phyloP scores from a whole-genome alignment of 2,329 filamentous ascomycete species.

The Paraconiothyrium brasiliense region DNA sequence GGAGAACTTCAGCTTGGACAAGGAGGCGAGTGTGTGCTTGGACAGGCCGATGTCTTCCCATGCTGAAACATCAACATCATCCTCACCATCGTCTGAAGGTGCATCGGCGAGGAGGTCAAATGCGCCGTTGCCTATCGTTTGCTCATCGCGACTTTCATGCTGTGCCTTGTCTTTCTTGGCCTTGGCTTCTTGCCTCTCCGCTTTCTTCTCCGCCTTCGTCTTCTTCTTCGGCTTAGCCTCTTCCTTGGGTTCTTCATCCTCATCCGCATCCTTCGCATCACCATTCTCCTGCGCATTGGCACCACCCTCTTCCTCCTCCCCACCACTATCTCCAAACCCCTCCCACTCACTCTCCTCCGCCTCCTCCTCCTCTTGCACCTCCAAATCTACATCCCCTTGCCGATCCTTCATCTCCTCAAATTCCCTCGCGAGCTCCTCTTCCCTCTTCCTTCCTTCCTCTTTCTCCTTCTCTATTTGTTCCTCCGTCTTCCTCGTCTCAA shows the following conservation, averaged over 20 bases:
- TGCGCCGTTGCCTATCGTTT: conserved; percentile 46
- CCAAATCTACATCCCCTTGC: conserved; percentile 34
- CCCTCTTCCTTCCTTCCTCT: conserved; percentile 29
- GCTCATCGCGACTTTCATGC: conserved; percentile 36
- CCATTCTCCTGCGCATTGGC: background rate
- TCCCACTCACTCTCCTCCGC: conserved; percentile 35
- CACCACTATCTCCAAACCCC: conserved; percentile 36
- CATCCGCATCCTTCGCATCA: conserved; percentile 17
- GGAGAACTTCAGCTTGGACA: conserved; percentile 81
- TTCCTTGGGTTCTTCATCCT: conserved; percentile 18
- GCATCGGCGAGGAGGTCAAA: conserved; percentile 67
- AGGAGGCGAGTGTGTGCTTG: conserved; percentile 72
- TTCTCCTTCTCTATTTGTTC: conserved; percentile 36
- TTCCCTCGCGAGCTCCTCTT: conserved; percentile 12
- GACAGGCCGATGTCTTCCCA: conserved; percentile 83
- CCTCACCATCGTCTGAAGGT: conserved; percentile 59
- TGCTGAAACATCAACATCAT: conserved; percentile 75
- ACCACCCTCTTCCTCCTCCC: conserved; percentile 2
- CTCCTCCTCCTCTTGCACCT: conserved; percentile 24
- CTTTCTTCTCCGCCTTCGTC: conserved; percentile 33
- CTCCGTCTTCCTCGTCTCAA: conserved; percentile 44
- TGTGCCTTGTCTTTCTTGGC: conserved; percentile 28
- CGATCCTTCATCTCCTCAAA: conserved; percentile 19
- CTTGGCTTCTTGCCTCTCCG: conserved; percentile 14
- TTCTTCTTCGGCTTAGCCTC: conserved; percentile 28